Base-by-base conservation (phyloP, 2,329 filamentous ascomycete genomes). In the Madurella fahalii region DNA sequence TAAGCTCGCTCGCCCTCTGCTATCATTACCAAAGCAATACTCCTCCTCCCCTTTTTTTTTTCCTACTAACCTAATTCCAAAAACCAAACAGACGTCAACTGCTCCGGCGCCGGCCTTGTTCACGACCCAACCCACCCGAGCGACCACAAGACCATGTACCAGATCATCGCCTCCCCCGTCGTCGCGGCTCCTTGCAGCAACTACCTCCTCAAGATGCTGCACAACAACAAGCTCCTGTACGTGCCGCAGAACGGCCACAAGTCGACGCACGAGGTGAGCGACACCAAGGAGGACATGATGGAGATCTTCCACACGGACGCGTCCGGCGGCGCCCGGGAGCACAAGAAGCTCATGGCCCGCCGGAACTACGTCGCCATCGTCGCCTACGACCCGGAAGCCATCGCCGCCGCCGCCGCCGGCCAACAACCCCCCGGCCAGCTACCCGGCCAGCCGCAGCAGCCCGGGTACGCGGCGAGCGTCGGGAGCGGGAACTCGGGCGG, bases 281-380 rank as follows among this genome's bases (percentile, higher is more conserved):
- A 99, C 69, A 99, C 94, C 45, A 97, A 99, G 72, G 94, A 99
- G 71, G 94, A 99, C 73, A 99, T 99, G 94, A 95, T 99, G 89
- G 94, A 99, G 76, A 95, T 99, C 62, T 99, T 99, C 80, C 90
- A 94, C 65, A 89, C 87, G 8, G 94, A 99, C 64, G 90, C 94
- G 15, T 90, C 86, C 51, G 93, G 94, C n/a, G 77, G 83, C 37
- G 78, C 85, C 0, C 81, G 92, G 45, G 93, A 96, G 70, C 79
- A 92, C 67, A 92, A 92, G 74, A 89, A 93, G 67, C 81, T 99
- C 49, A 99, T 99, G 91, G 90, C 87, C 1, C 79, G 93, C 41
- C 80, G 94, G 55, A 97, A 96, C 68, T 99, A 97, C 67, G 85
- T 93, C 12, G 90, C 93, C 0, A 87, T 95, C 61, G 87, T 97